phyloP scores from a whole-genome alignment of 164 flowering plant species.

The Warburgia ugandensis region DNA sequence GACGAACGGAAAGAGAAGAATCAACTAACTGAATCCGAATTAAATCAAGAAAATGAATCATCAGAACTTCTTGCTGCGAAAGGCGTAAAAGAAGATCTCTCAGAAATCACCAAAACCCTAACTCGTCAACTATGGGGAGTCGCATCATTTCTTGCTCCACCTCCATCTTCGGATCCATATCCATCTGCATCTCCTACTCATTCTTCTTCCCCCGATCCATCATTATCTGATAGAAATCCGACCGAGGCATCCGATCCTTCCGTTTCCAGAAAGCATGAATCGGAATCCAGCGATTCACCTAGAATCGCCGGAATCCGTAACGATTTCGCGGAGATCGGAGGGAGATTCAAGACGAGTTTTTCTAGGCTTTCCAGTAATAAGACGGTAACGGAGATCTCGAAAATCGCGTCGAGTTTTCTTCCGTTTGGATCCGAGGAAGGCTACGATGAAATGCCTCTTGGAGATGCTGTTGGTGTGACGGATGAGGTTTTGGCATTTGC shows the following conservation, averaged over 20 bases:
- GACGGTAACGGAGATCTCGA: constrained; percentile 34
- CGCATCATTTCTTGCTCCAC: constrained; percentile 84
- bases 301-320: constrained; percentile 20
- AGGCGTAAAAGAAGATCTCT: constrained; percentile 88
- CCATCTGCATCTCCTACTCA: constrained; percentile 16
- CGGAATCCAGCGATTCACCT: constrained; percentile 18
- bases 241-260: constrained; percentile 22
- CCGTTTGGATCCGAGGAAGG: constrained; percentile 28
- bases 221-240: neutral
- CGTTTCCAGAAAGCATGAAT: constrained; percentile 11
- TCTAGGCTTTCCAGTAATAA: constrained; percentile 17
- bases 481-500: constrained; percentile 89
- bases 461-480: constrained; percentile 55
- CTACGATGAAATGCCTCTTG: constrained; percentile 20
- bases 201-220: constrained; percentile 13
- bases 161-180: constrained; percentile 22
- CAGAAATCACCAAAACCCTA: constrained; percentile 62
- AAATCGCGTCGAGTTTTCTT: constrained; percentile 34
- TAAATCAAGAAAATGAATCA: constrained; percentile 1
- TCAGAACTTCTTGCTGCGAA: constrained; percentile 20
- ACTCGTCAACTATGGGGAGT: constrained; percentile 87
- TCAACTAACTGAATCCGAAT: neutral
- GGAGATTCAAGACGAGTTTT: constrained; percentile 27
- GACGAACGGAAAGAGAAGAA: too few species aligned
- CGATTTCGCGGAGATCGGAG: constrained; percentile 40